Evolutionary conservation across 2,329 filamentous ascomycete genomes (phyloP), one percentile per base, ranked within the genome.

Genomic region (Thielaviopsis euricoi): DNA sequence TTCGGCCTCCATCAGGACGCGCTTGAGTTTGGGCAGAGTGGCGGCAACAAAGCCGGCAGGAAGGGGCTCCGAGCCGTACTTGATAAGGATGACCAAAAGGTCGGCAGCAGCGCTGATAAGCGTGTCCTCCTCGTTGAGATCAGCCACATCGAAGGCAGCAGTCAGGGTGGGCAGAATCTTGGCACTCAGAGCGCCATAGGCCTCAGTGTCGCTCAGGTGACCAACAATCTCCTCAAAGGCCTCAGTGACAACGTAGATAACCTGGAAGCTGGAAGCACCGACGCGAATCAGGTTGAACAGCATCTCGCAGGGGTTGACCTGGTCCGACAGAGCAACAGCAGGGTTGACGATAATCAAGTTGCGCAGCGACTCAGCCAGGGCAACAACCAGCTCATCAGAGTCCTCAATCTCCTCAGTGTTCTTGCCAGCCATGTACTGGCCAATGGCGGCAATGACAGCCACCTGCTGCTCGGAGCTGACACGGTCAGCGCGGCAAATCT

Each of bases 251-350:
- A 96, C 75, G 73, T 90, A 85, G 0, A 85, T 89, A 52, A 96
- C 80, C 68, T 96, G 90, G 73, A 94, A 95, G 71, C 95, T 97
- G 61, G 80, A 82, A 0, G 91, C 87, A 26, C 89, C 89, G 66
- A 90, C 83, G 68, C 89, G 93, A 22, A 89, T 91, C 61, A 97
- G 81, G 56, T 86, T 81, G 72, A 98, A 97, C 9, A 98, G 79
- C 15, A 90, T 74, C 64, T 93, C 86, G 6, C 95, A 74, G 22
- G 91, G 88, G 58, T 83, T 80, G 52, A 85, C 80, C 13, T 86
- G 83, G 15, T 78, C 79, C 0, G 83, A 81, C 22, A 95, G 77
- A 22, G 87, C 84, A 56, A 93, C 81, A 17, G 77, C 76, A 2
- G 86, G 81, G 64, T 96, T 85, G 57, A 95, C 78, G 64, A 85